Evolutionary conservation across 2,329 filamentous ascomycete genomes (phyloP).

Genomic region (Conoideocrella luteorostrata): DNA sequence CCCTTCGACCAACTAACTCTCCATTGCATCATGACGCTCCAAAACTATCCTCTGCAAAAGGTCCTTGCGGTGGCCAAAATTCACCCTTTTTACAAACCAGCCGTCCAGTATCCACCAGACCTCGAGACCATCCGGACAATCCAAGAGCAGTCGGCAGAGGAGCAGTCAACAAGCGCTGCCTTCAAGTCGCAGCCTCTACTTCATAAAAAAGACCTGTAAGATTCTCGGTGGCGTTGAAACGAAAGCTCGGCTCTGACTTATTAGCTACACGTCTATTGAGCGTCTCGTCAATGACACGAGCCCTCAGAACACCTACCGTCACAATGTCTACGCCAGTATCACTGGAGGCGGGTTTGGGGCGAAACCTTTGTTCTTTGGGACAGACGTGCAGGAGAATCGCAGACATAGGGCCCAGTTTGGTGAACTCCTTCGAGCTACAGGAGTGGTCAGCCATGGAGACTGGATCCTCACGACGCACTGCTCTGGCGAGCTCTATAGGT

Average conservation of each 20-base stretch:
- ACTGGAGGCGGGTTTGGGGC: conserved; percentile 33
- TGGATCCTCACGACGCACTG: conserved; percentile 33
- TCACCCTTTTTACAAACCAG: conserved; percentile 28
- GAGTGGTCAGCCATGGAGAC: conserved; percentile 27
- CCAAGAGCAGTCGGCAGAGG: conserved; percentile 7
- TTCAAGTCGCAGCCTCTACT: conserved; percentile 15
- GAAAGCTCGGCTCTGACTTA: neutral
- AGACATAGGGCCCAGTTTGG: conserved; percentile 30
- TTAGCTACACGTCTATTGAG: conserved; percentile 27
- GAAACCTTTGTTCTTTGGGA: conserved; percentile 31
- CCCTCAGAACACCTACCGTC: conserved; percentile 29
- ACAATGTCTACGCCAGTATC: conserved; percentile 29
- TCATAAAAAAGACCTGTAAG: conserved; percentile 19
- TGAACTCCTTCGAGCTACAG: conserved; percentile 20
- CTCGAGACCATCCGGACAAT: conserved; percentile 3
- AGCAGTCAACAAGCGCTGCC: neutral
- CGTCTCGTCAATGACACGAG: conserved; percentile 28
- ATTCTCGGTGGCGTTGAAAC: neutral
- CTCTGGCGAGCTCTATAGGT: conserved; percentile 32
- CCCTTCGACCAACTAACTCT: too few species aligned
- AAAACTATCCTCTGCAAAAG: conserved; percentile 21
- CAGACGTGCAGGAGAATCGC: conserved; percentile 34
- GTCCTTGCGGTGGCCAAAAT: conserved; percentile 26
- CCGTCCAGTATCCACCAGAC: conserved; percentile 24
- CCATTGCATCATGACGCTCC: too few species aligned